Evolutionary conservation across 805 yeast species (phyloP), one percentile per base, ranked within the genome.

Genomic region (Pachysolen tannophilus): DNA sequence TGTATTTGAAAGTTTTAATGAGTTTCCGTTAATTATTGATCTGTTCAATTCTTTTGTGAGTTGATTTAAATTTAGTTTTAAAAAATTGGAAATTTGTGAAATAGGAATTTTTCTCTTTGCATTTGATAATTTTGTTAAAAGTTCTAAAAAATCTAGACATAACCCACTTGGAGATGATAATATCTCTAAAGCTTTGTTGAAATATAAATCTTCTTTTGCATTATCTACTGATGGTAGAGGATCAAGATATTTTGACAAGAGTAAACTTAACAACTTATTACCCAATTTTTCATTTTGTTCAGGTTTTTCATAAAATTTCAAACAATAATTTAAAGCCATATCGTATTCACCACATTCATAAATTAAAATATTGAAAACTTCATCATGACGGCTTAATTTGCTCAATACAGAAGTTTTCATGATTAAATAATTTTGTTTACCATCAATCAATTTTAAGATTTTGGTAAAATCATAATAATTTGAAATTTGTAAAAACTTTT

Each of bases 241-340:
- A 2, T 38, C 34, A 8, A 65, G 43, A 33, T 63, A 61, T 28
- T 58, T 40, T 17, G 68, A 71, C 19, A 79, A 51, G 16, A 78
- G 56, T 27, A 61, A 64, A 34, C 72, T 72, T n/a, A 81, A 58
- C 8, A 72, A 52, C 5, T 50, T 39, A 19, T 53, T 43, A 2
- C 84, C 82, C 14, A 52, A 41, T 1, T 46, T 49, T 8, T 52
- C 26, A 31, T 68, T 62, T 3, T 46, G 26, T 18, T 31, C 38
- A n/a, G n/a, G n/a, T n/a, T n/a, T n/a, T 2, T 57, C 38, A 41
- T 67, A 71, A 0, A 82, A 57, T 4, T 60, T 59, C 1, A 68
- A 54, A 42, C 92, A 78, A 46, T 82, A 82, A 3, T 57, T 50
- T 40, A 80, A 67, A 0, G 94, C 82, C n/a, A 62, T 58, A 15